Evolutionary conservation across 2,329 filamentous ascomycete genomes (phyloP), one percentile per base, ranked within the genome.

Genomic region (Pseudocercospora crystallina): DNA sequence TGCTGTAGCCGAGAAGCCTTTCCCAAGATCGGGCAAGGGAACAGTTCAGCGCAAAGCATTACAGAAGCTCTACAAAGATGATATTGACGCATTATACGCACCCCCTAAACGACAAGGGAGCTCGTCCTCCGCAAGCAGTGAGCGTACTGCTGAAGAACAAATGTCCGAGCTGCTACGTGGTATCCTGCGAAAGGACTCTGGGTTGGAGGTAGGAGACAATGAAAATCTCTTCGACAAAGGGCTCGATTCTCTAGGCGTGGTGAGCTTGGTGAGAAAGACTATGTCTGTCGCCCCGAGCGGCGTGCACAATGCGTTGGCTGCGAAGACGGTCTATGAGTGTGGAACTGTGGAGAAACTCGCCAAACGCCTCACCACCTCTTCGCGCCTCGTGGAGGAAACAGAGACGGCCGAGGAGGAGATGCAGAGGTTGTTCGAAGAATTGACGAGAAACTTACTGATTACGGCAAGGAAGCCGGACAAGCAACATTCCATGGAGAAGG

Each of bases 271-370:
- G 10, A 33, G 20, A 39, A 29, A n/a, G n/a, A n/a, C n/a, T n/a
- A n/a, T n/a, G n/a, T n/a, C n/a, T n/a, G n/a, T n/a, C 8, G 46
- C 45, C 8, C 17, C 26, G 53, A 54, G 44, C 9, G 56, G 66
- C 3, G 61, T 66, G 0, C 64, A 63, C 0, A 71, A 73, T 65
- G 34, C 66, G 35, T 59, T 69, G 1, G 60, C 79, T 0, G 62
- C 74, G 4, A 65, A 73, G 1, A 70, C 70, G 0, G 43, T 66
- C 3, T 53, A 54, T n/a, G 61, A 66, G 2, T 61, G 72, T 1
- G 67, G 80, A 11, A 63, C 80, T 1, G 72, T 76, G 17, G 69
- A 69, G 5, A 70, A 71, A 10, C 50, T 61, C n/a, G 80, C 80
- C 0, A 56, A 59, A 20, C 48, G 45, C 26, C 33, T 53, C 5